Evolutionary conservation across 163 green algal genomes (phyloP), one percentile per base, ranked within the genome.

Genomic region (Volvox carteri): DNA sequence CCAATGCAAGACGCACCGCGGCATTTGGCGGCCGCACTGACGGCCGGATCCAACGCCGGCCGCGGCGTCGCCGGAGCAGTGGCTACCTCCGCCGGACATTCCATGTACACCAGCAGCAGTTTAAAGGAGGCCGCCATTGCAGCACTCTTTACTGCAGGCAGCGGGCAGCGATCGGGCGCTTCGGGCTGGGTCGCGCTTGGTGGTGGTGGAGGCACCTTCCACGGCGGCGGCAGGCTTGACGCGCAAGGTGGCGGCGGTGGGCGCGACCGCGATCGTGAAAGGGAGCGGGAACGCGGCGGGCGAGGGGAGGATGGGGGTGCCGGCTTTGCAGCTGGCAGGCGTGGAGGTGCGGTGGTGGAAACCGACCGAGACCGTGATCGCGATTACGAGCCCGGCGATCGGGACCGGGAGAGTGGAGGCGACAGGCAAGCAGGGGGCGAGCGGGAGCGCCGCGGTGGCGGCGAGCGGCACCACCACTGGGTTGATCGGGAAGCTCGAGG

Each of bases 11-110:
- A 89, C n/a, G 70, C 70, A 4, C 84, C 84, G 6, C 68, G 84
- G 2, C 77, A 84, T n/a, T 68, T 89, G 39, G 84, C 84, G 19
- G 65, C 65, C 8, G 81, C 81, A 6, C 50, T 87, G 33, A 50
- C 81, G 21, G 30, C 44, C 30, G 46, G 46, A 12, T 25, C 48
- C 21, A 73, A 33, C 12, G 48, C 33, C 0, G 81, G 81, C 33
- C 81, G 81, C 30, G 81, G 67, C 5, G 58, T 87, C 23, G 48
- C 42, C 9, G 30, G 60, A 4, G 67, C 67, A 4, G 81, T 79
- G 65, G 65, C 80, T 5, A 41, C 81, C 19, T 73, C 81, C 46
- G 41, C 70, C 60, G 62, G 16, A 54, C 79, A 86, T 60, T 56
- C 7, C 4, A 7, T 54, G 25, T 54, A 56, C 41, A 42, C 23